Evolutionary conservation across 257 asterid genomes (phyloP).

Genomic region (Solanum appendiculatum): DNA sequence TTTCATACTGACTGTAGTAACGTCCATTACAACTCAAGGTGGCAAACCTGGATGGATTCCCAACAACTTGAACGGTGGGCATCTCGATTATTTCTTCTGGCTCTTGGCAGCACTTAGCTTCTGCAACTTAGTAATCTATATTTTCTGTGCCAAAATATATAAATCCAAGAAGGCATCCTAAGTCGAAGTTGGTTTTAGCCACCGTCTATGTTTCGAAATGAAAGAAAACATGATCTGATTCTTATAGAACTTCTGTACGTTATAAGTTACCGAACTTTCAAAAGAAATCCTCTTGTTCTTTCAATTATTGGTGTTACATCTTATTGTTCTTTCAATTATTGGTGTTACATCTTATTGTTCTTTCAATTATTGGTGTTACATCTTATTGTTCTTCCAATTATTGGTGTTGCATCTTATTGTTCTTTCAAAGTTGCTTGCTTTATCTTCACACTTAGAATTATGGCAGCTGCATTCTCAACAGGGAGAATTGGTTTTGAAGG

Average conservation of each 20-base stretch:
- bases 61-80: slow-evolving; percentile 76
- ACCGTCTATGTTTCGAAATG: not conserved
- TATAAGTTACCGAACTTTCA: not conserved
- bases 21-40: slow-evolving; percentile 52
- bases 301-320: not conserved
- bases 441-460: not conserved
- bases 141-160: slow-evolving; percentile 56
- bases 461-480: not conserved
- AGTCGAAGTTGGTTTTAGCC: not conserved
- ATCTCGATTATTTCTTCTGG: slow-evolving; percentile 82
- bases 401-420: not conserved
- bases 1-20: slow-evolving; percentile 61
- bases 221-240: not conserved
- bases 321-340: not conserved
- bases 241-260: not conserved
- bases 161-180: slow-evolving; percentile 65
- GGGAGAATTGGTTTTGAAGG: not conserved
- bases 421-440: not conserved
- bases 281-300: not conserved
- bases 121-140: slow-evolving; percentile 48
- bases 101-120: slow-evolving; percentile 73
- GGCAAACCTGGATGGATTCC: slow-evolving; percentile 86
- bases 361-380: not conserved
- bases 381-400: too few relatives aligned
- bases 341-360: not conserved